phyloP scores from a whole-genome alignment of 2,329 filamentous ascomycete genomes.

The Fusarium burgessii region DNA sequence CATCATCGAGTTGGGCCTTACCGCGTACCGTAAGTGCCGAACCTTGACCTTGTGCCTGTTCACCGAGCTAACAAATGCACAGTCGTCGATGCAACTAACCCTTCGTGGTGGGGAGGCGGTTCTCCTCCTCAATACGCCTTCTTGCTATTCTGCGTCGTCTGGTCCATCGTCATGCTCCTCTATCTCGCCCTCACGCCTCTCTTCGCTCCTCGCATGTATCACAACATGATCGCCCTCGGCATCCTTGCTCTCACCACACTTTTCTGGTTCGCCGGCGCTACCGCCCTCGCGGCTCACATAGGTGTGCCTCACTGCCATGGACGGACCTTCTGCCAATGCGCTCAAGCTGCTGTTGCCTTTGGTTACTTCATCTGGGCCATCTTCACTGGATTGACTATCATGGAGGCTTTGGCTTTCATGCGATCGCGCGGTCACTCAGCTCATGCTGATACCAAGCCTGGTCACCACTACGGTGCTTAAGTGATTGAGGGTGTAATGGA shows the following conservation, averaged over 20 bases:
- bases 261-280: conserved; percentile 91
- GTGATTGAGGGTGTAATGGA: background rate
- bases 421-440: conserved; percentile 54
- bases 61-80: conserved; percentile 8
- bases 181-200: conserved; percentile 78
- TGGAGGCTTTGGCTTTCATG: conserved; percentile 60
- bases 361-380: conserved; percentile 72
- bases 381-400: conserved; percentile 60
- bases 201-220: conserved; percentile 70
- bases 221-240: conserved; percentile 73
- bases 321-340: conserved; percentile 66
- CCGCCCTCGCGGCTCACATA: conserved; percentile 77
- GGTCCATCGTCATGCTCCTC: conserved; percentile 77
- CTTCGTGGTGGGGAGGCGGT: conserved; percentile 37
- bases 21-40: conserved; percentile 72
- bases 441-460: conserved; percentile 48
- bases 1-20: conserved; percentile 80
- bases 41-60: background rate
- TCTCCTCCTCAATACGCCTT: conserved; percentile 75
- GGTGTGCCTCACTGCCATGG: conserved; percentile 66
- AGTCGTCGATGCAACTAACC: conserved; percentile 54
- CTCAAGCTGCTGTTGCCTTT: conserved; percentile 74
- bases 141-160: conserved; percentile 82
- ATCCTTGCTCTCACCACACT: conserved; percentile 80
- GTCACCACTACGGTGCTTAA: conserved; percentile 33